phyloP scores from a whole-genome alignment of 1,284 basidiomycete genomes.

The Entoloma clypeatum region DNA sequence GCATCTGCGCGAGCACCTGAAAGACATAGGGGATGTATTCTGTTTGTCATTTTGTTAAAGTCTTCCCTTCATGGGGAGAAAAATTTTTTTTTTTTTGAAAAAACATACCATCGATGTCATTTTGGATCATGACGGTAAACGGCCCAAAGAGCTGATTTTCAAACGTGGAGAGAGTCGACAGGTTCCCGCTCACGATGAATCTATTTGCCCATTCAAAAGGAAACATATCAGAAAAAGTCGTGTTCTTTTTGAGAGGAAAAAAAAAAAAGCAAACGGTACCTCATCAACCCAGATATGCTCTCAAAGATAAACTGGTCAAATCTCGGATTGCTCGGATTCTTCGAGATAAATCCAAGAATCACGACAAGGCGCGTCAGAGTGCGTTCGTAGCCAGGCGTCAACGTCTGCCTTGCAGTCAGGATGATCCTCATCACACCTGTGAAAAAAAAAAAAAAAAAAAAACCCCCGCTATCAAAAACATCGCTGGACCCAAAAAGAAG shows the following conservation, averaged over 20 bases:
- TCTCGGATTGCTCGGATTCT: constrained; percentile 95
- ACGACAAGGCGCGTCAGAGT: constrained; percentile 73
- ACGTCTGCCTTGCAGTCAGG: constrained; percentile 78
- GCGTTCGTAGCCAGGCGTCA: constrained; percentile 67
- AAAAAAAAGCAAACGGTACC: constrained; percentile 40
- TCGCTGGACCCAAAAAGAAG: background rate
- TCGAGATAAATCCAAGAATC: constrained; percentile 85
- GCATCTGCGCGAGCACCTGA: constrained; percentile 95
- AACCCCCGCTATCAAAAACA: constrained; percentile 8
- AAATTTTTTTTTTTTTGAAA: too few species aligned
- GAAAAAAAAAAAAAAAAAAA: constrained; percentile 1
- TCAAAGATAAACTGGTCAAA: constrained; percentile 99
- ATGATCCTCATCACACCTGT: constrained; percentile 91
- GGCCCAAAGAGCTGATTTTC: constrained; percentile 84
- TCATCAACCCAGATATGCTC: constrained; percentile 87
- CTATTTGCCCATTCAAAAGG: constrained; percentile 33
- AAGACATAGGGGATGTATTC: constrained; percentile 98
- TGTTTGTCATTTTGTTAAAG: constrained; percentile 26
- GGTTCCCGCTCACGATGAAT: constrained; percentile 75
- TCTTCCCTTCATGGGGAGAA: background rate
- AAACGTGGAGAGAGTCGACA: constrained; percentile 67
- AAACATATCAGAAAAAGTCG: constrained; percentile 7
- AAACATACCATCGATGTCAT: constrained; percentile 85
- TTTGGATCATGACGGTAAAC: constrained; percentile 84
- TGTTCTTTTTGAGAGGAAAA: background rate